Evolutionary conservation across 1,139 yeast genomes (phyloP).

Genomic region (Geotrichum candidum): DNA sequence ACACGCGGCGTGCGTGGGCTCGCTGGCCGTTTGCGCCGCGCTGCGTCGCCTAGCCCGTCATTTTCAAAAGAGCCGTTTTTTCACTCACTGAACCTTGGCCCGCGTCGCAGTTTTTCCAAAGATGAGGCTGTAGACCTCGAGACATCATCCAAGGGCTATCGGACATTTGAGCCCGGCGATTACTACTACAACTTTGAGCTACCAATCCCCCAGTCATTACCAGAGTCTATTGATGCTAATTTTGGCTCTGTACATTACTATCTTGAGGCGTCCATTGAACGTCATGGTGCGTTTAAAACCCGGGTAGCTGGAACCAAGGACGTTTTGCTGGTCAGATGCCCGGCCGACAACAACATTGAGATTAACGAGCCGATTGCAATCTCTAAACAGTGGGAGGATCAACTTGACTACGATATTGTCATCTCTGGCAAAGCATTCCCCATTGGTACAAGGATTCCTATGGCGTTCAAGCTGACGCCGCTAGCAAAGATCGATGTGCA

Average conservation of each 20-base stretch:
- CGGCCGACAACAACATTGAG: conserved; percentile 72
- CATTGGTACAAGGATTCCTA: conserved; percentile 74
- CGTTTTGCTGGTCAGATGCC: conserved; percentile 64
- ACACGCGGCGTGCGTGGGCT: conserved; percentile 14
- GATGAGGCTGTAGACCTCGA: conserved; percentile 18
- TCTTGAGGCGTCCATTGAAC: conserved; percentile 61
- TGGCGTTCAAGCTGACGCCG: conserved; percentile 79
- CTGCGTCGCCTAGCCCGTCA: conserved; percentile 19
- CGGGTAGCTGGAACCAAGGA: conserved; percentile 61
- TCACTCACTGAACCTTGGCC: not conserved
- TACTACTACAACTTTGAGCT: conserved; percentile 89
- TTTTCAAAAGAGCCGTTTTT: conserved; percentile 4
- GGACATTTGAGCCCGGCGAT: conserved; percentile 68
- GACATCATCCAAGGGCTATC: conserved; percentile 34
- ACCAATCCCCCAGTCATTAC: conserved; percentile 72
- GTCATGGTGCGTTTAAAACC: conserved; percentile 81
- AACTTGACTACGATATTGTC: conserved; percentile 78
- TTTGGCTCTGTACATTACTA: conserved; percentile 73
- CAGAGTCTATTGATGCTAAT: conserved; percentile 72
- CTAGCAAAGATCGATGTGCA: conserved; percentile 82
- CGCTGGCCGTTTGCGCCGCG: conserved; percentile 16
- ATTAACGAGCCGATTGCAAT: conserved; percentile 92
- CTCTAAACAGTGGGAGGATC: conserved; percentile 89
- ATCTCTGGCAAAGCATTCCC: conserved; percentile 83
- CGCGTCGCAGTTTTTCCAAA: conserved; percentile 14